These are phyloP conservation scores for Astrothelium subdiscretum DNA, from an alignment of 495 filamentous ascomycete species.

Conservation along the genomic window DNA sequence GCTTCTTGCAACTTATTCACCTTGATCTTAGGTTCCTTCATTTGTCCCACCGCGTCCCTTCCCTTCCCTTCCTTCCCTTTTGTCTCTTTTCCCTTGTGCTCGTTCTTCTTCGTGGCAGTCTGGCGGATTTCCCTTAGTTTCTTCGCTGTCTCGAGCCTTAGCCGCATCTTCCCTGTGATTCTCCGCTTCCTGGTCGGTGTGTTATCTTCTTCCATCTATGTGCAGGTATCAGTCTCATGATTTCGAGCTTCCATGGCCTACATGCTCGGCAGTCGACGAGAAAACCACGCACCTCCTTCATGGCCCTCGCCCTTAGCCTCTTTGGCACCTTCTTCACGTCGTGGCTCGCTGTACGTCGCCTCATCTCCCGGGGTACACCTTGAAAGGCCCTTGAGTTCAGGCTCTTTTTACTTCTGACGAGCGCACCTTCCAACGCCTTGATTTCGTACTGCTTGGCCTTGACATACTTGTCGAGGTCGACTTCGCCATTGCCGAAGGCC, in stretches of 20 bases:
- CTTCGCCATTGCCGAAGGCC: slow-evolving; percentile 62
- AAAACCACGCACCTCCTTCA: slow-evolving; percentile 46
- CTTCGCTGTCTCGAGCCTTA: slow-evolving; percentile 75
- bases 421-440: slow-evolving; percentile 64
- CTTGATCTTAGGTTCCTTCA: slow-evolving; percentile 31
- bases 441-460: slow-evolving; percentile 81
- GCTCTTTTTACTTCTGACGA: slow-evolving; percentile 56
- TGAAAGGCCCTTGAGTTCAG: slow-evolving; percentile 74
- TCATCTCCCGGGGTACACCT: slow-evolving; percentile 69
- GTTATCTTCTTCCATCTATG: slow-evolving; percentile 74
- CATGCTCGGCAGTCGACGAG: no score
- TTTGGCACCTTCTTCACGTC: slow-evolving; percentile 88
- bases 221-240: slow-evolving; percentile 3
- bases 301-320: slow-evolving; percentile 56
- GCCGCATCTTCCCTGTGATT: slow-evolving; percentile 54
- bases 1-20: slow-evolving; percentile 59
- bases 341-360: slow-evolving; percentile 83
- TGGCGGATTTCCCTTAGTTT: slow-evolving; percentile 51
- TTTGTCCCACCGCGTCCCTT: neutral
- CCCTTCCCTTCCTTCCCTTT: neutral
- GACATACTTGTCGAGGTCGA: slow-evolving; percentile 73
- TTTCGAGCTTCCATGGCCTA: neutral
- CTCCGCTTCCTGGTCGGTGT: slow-evolving; percentile 69
- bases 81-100: slow-evolving; percentile 28
- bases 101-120: slow-evolving; percentile 38